These are phyloP conservation scores for Rhizomucor pusillus DNA, from an alignment of 371 early-diverging fungal species.

Conservation along the genomic window DNA sequence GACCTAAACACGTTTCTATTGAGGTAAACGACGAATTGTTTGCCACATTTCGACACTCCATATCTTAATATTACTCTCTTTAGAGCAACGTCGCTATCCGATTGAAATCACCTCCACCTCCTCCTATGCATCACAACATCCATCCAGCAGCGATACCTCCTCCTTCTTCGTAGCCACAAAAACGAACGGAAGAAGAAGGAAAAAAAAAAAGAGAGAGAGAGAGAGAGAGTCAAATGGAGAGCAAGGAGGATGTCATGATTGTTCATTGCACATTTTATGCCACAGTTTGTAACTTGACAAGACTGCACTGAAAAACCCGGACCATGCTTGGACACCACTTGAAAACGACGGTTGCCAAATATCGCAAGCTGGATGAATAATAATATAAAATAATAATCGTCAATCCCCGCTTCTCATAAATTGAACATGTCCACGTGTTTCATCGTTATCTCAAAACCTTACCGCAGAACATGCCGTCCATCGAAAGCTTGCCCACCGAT, in stretches of 20 bases:
- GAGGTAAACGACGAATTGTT: conserved; percentile 11
- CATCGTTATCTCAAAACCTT: conserved; percentile 24
- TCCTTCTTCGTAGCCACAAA: no score
- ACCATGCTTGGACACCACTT: conserved; percentile 68
- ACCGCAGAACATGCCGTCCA: conserved; percentile 70
- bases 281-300: conserved; percentile 70
- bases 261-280: conserved; percentile 30
- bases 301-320: conserved; percentile 66
- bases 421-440: not conserved
- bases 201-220: conserved; percentile 4
- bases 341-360: conserved; percentile 64
- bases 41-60: not conserved
- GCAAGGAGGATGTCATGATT: not conserved
- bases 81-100: conserved; percentile 17
- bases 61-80: no score
- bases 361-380: conserved; percentile 72
- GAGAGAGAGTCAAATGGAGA: not conserved
- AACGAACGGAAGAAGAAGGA: not conserved
- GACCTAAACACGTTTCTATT: conserved; percentile 20
- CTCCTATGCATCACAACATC: conserved; percentile 3
- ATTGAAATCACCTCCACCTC: conserved; percentile 17
- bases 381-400: no score
- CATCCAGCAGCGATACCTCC: not conserved
- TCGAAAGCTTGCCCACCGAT: conserved; percentile 53
- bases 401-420: no score